phyloP scores from a whole-genome alignment of 257 asterid genomes.

The Penstemon newberryi region DNA sequence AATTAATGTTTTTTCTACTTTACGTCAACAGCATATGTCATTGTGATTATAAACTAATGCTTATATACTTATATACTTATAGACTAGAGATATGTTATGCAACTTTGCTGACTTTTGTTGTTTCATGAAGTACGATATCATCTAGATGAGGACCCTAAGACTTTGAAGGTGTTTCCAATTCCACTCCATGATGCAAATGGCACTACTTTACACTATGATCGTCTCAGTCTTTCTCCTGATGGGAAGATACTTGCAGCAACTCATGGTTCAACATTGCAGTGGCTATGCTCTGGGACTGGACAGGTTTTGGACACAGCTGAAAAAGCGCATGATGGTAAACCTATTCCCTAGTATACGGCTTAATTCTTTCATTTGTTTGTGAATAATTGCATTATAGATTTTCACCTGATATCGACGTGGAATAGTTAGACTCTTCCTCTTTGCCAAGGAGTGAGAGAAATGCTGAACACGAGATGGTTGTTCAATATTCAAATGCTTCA shows the following conservation, averaged over 20 bases:
- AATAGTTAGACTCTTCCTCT: background rate
- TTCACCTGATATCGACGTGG: background rate
- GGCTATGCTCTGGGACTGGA: slow-evolving; percentile 87
- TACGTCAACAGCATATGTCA: background rate
- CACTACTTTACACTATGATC: slow-evolving; percentile 75
- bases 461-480: background rate
- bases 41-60: slow-evolving; percentile 13
- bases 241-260: slow-evolving; percentile 82
- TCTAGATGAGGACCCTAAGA: slow-evolving; percentile 92
- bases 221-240: slow-evolving; percentile 83
- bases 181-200: slow-evolving; percentile 87
- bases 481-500: background rate
- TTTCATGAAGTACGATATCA: slow-evolving; percentile 85
- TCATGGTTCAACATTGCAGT: slow-evolving; percentile 90
- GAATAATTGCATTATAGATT: background rate
- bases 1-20: no score
- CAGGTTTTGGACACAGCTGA: slow-evolving; percentile 91
- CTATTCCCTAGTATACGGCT: slow-evolving; percentile 19
- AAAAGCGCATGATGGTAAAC: slow-evolving; percentile 91
- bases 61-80: slow-evolving; percentile 15
- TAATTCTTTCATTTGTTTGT: slow-evolving; percentile 7
- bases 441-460: background rate
- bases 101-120: slow-evolving; percentile 29
- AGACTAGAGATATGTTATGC: background rate
- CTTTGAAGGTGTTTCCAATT: slow-evolving; percentile 82